Conservation (phyloP, 352 stramenopile genomes). For the Pythium grandisporangium region DNA sequence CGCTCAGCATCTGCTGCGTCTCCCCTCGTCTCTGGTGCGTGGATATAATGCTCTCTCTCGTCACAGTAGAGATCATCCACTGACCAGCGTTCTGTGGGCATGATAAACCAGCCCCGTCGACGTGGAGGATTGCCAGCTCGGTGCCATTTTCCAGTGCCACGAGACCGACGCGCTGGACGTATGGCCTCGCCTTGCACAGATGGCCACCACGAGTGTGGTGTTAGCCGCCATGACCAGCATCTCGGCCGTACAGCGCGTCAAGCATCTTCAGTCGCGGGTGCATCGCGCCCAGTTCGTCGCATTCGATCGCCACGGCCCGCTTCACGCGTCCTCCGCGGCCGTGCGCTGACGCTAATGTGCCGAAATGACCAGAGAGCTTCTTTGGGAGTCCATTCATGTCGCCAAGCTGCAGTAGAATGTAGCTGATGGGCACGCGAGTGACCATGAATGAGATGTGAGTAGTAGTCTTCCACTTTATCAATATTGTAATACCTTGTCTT, state of each 20-base stretch:
- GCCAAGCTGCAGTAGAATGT: background rate
- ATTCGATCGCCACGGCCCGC: conserved; percentile 18
- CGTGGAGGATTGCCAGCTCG: conserved; percentile 15
- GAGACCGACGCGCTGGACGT: conserved; percentile 26
- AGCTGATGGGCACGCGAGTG: background rate
- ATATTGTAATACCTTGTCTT: background rate
- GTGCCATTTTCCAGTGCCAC: conserved; percentile 31
- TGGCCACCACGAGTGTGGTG: conserved; percentile 31
- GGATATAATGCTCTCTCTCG: no score
- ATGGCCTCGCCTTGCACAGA: conserved; percentile 24
- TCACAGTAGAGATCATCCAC: background rate
- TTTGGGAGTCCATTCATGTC: no score
- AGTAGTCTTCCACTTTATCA: background rate
- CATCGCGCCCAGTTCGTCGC: conserved; percentile 29
- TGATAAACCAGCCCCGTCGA: conserved; percentile 30
- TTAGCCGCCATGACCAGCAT: conserved; percentile 31
- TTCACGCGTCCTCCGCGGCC: conserved; percentile 1
- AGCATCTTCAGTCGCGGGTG: conserved; percentile 26
- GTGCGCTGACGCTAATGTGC: no score
- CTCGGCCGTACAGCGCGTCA: conserved; percentile 20
- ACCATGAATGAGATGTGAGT: background rate
- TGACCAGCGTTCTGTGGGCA: background rate
- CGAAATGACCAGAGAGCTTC: no score
- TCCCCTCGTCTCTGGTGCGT: conserved; percentile 38
- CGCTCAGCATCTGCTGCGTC: conserved; percentile 42